Base-by-base conservation (phyloP, 1,284 basidiomycete genomes). In the Erythrobasidium hasegawianum region DNA sequence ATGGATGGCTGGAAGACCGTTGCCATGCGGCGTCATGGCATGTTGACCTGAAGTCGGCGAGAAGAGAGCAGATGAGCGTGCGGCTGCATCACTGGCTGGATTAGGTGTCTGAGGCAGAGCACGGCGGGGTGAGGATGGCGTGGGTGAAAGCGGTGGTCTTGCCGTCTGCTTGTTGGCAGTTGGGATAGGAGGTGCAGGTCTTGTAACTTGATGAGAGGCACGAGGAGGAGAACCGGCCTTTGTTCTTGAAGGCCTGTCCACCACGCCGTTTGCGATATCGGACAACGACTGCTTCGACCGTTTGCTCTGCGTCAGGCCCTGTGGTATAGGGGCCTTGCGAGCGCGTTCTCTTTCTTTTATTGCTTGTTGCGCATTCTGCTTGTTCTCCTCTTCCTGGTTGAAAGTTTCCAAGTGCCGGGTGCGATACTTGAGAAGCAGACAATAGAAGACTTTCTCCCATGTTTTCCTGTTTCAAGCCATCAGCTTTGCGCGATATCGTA, bases 391-490 rank as follows among this genome's bases (percentile, higher is more conserved):
- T 69, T 84, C 83, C 68, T 83, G 83, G 50, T 87, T 84, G 75
- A 84, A 84, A 77, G 86, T 82, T 74, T 87, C 85, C 47, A 89
- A 77, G 69, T 84, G 84, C 70, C 82, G 83, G 59, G 81, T 81
- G 45, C 90, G 84, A 78, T 94, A 95, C 71, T 86, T 85, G 64
- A 86, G 80, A 11, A 97, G 81, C 11, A 95, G 80, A 74, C 89
- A 87, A 77, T 96, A 97, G 57, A 95, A 88, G 0, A 88, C 88
- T 78, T 96, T 96, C 77, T 95, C 90, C 89, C 90, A 92, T 22
- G 88, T 92, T 68, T 85, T 84, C 67, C 85, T 84, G 52, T 11
- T 84, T 29, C 81, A 80, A 73, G 11, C n/a, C 1, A 33, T n/a
- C 18, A 1, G 7, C 41, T 38, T 18, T 14, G n/a, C n/a, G n/a